Evolutionary conservation across 2,329 filamentous ascomycete species (phyloP).

Genomic region (Xylaria sp.): DNA sequence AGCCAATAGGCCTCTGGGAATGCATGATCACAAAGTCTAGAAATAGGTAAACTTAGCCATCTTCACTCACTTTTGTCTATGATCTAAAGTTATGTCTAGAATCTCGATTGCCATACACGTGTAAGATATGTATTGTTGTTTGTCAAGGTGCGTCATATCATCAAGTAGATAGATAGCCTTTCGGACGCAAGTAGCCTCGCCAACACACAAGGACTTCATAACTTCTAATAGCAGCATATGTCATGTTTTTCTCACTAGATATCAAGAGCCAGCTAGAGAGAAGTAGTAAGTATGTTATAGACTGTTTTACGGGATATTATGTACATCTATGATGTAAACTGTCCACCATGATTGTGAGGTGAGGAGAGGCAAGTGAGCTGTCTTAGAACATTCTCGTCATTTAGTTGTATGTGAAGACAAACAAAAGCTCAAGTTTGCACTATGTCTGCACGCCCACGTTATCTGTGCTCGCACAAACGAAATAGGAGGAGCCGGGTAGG

Average conservation of each 20-base stretch:
- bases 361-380: background rate
- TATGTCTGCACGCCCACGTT: background rate
- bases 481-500: background rate
- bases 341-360: background rate
- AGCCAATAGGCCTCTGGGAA: conserved; percentile 32
- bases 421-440: background rate
- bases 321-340: background rate
- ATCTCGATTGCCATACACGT: too few relatives aligned
- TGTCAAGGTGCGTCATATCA: background rate
- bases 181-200: conserved; percentile 3
- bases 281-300: background rate
- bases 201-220: background rate
- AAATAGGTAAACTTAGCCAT: background rate
- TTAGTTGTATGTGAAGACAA: background rate
- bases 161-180: conserved; percentile 8
- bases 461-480: background rate
- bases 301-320: background rate
- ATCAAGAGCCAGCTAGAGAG: background rate
- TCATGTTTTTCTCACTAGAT: background rate
- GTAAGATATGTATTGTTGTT: background rate
- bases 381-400: background rate
- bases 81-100: background rate
- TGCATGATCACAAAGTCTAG: conserved; percentile 13
- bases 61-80: background rate
- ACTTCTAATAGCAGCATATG: background rate